Percentiles rank a stretch among this genome's conserved stretches.
These are phyloP conservation scores for Hypoxylon sp. DNA, from an alignment of 2,329 filamentous ascomycete species.

Conservation along the genomic window DNA sequence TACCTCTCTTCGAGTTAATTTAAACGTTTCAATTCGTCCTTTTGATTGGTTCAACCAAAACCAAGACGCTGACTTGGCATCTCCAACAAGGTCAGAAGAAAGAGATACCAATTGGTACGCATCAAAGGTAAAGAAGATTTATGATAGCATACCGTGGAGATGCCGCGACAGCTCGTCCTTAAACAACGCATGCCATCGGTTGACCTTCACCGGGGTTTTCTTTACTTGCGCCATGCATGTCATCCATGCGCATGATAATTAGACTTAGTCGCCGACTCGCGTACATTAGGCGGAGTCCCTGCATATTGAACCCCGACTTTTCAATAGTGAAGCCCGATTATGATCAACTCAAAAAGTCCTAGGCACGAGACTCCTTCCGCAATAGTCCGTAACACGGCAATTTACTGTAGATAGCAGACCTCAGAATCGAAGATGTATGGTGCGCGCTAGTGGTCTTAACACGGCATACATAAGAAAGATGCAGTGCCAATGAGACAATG, in stretches of 20 bases:
- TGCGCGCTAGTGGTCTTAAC: not conserved
- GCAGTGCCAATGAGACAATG: constrained; percentile 6
- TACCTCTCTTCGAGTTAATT: constrained; percentile 8
- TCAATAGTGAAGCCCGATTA: constrained; percentile 27
- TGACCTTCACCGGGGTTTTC: constrained; percentile 4
- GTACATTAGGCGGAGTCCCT: constrained; percentile 3
- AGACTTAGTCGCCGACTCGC: constrained; percentile 30
- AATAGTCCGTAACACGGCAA: not conserved
- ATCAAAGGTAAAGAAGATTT: not conserved
- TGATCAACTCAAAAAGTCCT: constrained; percentile 6
- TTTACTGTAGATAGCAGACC: not conserved
- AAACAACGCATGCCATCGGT: constrained; percentile 9
- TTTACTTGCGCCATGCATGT: constrained; percentile 29
- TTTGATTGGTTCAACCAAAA: constrained; percentile 15
- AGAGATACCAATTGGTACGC: constrained; percentile 8
- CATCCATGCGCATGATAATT: constrained; percentile 11
- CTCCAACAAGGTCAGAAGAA: not conserved
- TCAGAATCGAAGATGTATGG: not conserved
- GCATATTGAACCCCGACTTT: constrained; percentile 23
- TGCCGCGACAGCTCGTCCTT: constrained; percentile 1
- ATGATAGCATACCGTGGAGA: constrained; percentile 3
- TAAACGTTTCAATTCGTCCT: constrained; percentile 3
- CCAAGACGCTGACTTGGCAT: constrained; percentile 5
- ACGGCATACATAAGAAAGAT: not conserved
- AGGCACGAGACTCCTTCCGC: constrained; percentile 23